These are phyloP conservation scores for Globisporangium abappressorium DNA, from an alignment of 352 stramenopile genomes.

Conservation along the genomic window DNA sequence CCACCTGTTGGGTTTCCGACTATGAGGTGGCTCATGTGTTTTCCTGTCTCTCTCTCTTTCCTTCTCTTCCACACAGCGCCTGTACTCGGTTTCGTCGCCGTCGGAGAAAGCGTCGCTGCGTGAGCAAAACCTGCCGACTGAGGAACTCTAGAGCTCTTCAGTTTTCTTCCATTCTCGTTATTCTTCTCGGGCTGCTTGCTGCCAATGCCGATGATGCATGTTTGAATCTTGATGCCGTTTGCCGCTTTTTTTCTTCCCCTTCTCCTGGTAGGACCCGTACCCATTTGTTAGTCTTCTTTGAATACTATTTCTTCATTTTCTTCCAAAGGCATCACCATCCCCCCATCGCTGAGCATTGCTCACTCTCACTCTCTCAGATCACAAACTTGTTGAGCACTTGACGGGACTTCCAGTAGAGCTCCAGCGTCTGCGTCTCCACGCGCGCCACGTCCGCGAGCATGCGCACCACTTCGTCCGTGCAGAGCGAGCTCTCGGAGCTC, in stretches of 20 bases:
- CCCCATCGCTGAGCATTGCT: neutral
- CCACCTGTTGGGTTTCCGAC: neutral
- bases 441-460: slow-evolving; percentile 37
- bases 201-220: neutral
- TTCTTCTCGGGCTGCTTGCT: neutral
- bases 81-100: slow-evolving; percentile 69
- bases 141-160: slow-evolving; percentile 36
- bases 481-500: slow-evolving; percentile 27
- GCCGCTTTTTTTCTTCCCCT: neutral
- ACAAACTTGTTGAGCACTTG: slow-evolving; percentile 38
- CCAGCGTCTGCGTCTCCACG: slow-evolving; percentile 42
- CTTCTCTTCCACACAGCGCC: slow-evolving; percentile 29
- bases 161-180: too few species aligned
- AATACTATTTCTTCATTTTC: neutral
- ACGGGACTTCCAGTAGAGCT: slow-evolving; percentile 57
- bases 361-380: slow-evolving; percentile 19
- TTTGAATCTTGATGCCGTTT: neutral
- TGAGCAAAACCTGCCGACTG: slow-evolving; percentile 56
- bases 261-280: too few species aligned
- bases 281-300: too few species aligned
- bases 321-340: neutral
- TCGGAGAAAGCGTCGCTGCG: slow-evolving; percentile 67
- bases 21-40: neutral
- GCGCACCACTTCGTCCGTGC: slow-evolving; percentile 48
- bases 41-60: neutral